Percentiles rank a stretch among this genome's conserved stretches.
Evolutionary conservation across 352 stramenopile genomes (phyloP).

Genomic region (Phytopythium cucurbitacearum): DNA sequence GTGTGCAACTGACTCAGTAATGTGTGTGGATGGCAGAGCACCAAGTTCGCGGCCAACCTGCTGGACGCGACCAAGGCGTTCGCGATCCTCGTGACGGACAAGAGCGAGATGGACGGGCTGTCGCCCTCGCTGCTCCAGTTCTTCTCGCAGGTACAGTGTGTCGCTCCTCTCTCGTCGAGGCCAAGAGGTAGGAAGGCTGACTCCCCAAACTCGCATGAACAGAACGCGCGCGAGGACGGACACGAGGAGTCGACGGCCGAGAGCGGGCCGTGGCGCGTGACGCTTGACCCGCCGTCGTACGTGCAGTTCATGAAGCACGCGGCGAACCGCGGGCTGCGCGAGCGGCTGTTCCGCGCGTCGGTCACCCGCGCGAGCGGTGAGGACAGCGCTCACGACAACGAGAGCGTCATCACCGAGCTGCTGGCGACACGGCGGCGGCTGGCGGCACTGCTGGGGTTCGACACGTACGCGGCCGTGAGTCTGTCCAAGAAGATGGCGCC

Average conservation of each 20-base stretch:
- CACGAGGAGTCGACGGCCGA: constrained; percentile 62
- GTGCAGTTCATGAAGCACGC: constrained; percentile 95
- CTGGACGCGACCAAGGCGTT: constrained; percentile 97
- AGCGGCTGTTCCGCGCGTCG: constrained; percentile 92
- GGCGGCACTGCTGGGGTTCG: constrained; percentile 90
- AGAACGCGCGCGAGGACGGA: constrained; percentile 68
- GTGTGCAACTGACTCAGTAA: background rate
- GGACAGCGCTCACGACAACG: constrained; percentile 69
- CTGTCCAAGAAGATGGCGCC: constrained; percentile 97
- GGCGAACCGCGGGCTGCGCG: constrained; percentile 85
- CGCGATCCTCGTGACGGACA: constrained; percentile 84
- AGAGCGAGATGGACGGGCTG: constrained; percentile 85
- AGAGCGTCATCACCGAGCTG: constrained; percentile 92
- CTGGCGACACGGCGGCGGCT: constrained; percentile 90
- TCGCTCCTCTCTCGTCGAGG: background rate
- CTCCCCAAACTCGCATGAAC: constrained; percentile 17
- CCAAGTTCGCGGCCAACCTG: constrained; percentile 96
- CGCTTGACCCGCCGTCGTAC: constrained; percentile 93
- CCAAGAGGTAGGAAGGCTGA: constrained; percentile 1
- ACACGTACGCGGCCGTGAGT: constrained; percentile 91
- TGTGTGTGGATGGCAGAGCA: constrained; percentile 48
- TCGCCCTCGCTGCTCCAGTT: constrained; percentile 90
- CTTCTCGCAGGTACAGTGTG: constrained; percentile 73
- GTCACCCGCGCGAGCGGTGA: constrained; percentile 81
- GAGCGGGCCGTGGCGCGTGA: constrained; percentile 93